Base-by-base conservation (phyloP, 2,329 filamentous ascomycete species). In the Talaromyces marneffei region DNA sequence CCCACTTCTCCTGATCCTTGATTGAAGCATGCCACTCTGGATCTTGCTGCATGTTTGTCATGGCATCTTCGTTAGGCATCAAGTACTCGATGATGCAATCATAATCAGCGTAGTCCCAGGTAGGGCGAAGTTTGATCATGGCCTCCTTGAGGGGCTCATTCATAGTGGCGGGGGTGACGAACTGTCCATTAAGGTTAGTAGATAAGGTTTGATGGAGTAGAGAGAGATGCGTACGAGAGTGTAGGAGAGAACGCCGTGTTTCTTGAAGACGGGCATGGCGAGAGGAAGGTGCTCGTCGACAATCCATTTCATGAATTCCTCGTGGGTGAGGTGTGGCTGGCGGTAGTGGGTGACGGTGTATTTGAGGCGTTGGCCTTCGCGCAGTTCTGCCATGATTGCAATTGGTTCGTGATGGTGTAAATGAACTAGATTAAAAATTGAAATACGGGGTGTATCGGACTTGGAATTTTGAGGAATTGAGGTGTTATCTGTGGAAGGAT, bases 231-330 rank as follows among this genome's bases (percentile, higher is more conserved):
- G 57, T 12, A 72, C 69, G 5, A 73, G 68, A 10, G 66, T 65
- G 52, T 72, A 71, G 0, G 57, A 55, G 4, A 68, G 39, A 8
- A 69, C 62, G 2, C 68, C 67, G 53, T 69, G 60, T 55, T 63
- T 72, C 56, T 70, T 69, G 62, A 72, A 70, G 23, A 71, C 52
- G 6, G 67, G 66, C 7, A 72, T 64, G 25, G 67, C 71, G 40
- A 68, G 60, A 18, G 67, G 67, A 10, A 72, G 55, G 52, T 74
- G 71, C 33, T 66, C 65, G n/a, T 71, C 64, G 14, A 67, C 63
- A 10, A 73, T 67, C 69, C 67, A 73, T 35, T 71, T 69, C 46
- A 72, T 70, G 58, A 74, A 73, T 25, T 55, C 68, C 52, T 73
- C 68, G 55, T 73, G 71, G 5, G 71, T 70, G 54, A 68, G 68